phyloP scores from a whole-genome alignment of 2,329 filamentous ascomycete genomes.

The Ophiostoma sp. region DNA sequence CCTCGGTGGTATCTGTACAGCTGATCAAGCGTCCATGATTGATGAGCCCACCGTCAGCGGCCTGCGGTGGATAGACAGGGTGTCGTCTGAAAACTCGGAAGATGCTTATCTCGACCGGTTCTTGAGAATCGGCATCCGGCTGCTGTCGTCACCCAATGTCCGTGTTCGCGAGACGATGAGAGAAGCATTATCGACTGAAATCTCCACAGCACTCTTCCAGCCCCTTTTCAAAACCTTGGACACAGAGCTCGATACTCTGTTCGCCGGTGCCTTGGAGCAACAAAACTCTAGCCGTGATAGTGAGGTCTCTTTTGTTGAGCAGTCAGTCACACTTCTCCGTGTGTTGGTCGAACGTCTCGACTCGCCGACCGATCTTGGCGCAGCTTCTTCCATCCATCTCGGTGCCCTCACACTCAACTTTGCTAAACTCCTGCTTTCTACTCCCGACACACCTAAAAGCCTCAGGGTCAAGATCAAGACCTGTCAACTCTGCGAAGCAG shows the following conservation, averaged over 20 bases:
- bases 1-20: constrained; percentile 59
- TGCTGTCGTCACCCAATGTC: constrained; percentile 59
- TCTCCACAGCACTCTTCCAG: constrained; percentile 56
- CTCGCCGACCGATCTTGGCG: constrained; percentile 56
- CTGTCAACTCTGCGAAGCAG: constrained; percentile 60
- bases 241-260: constrained; percentile 57
- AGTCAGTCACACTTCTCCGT: constrained; percentile 58
- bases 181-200: constrained; percentile 60
- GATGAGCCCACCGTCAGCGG: constrained; percentile 55
- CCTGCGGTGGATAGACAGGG: constrained; percentile 59
- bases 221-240: constrained; percentile 61
- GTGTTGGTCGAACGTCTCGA: constrained; percentile 60
- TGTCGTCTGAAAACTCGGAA: constrained; percentile 54
- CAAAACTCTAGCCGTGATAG: constrained; percentile 51
- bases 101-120: constrained; percentile 57
- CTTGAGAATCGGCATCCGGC: constrained; percentile 57
- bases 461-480: constrained; percentile 63
- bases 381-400: constrained; percentile 58
- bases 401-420: constrained; percentile 60
- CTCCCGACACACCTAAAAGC: constrained; percentile 50
- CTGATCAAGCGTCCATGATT: constrained; percentile 50
- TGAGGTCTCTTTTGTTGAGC: constrained; percentile 62
- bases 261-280: constrained; percentile 50
- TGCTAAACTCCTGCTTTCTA: constrained; percentile 59
- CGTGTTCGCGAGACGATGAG: constrained; percentile 61